phyloP scores from a whole-genome alignment of 2,329 filamentous ascomycete species.

The Aspergillus puulaauensis region DNA sequence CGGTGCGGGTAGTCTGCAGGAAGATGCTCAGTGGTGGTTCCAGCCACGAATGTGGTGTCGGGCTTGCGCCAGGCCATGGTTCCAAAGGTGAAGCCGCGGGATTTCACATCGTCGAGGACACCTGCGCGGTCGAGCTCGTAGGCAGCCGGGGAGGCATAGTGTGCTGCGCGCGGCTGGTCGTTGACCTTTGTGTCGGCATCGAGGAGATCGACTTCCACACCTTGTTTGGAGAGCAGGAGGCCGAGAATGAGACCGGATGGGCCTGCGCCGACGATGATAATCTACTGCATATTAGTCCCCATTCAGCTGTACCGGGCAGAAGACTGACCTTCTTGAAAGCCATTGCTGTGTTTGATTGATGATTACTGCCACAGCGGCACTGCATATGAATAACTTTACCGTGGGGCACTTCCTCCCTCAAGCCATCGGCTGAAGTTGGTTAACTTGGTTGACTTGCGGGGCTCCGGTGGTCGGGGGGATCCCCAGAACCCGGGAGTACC shows the following conservation, averaged over 20 bases:
- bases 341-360: slow-evolving; percentile 2
- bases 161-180: slow-evolving; percentile 61
- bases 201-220: slow-evolving; percentile 40
- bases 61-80: slow-evolving; percentile 48
- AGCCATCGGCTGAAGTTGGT: background rate
- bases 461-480: slow-evolving; percentile 5
- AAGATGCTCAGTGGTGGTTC: slow-evolving; percentile 24
- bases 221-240: slow-evolving; percentile 32
- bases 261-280: slow-evolving; percentile 35
- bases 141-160: slow-evolving; percentile 60
- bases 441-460: background rate
- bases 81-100: slow-evolving; percentile 42
- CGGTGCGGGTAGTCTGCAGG: slow-evolving; percentile 32
- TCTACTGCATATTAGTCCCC: slow-evolving; percentile 11
- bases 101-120: slow-evolving; percentile 53
- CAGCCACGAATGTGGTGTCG: slow-evolving; percentile 35
- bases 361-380: background rate
- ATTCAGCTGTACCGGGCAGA: no score
- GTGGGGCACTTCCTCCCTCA: background rate
- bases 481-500: slow-evolving; percentile 3
- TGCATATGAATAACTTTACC: slow-evolving; percentile 1
- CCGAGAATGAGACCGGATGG: slow-evolving; percentile 32
- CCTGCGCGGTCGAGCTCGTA: slow-evolving; percentile 61
- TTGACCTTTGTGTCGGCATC: slow-evolving; percentile 57
- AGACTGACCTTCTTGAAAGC: slow-evolving; percentile 17